Percentiles rank a stretch among this genome's conserved stretches.
Conservation (phyloP, 2,329 filamentous ascomycete species). For the Colletotrichum sp. region DNA sequence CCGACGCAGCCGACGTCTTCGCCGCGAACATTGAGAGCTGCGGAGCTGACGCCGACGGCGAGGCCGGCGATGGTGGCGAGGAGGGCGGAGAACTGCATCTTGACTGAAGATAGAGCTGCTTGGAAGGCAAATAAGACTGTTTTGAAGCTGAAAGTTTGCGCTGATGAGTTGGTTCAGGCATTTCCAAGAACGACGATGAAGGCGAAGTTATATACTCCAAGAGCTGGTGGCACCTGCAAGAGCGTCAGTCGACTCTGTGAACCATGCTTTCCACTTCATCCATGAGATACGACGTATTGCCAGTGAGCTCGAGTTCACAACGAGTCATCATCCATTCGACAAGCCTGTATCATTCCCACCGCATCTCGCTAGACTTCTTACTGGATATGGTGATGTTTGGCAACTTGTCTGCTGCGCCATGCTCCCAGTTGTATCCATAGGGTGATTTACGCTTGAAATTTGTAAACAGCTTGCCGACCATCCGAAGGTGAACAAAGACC, state of each 20-base stretch:
- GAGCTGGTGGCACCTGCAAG: not conserved
- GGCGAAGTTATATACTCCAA: not conserved
- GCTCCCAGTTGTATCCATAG: not conserved
- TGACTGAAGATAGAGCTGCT: not conserved
- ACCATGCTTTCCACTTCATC: not conserved
- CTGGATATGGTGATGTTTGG: not conserved
- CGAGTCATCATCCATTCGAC: not conserved
- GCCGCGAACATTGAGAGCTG: not conserved
- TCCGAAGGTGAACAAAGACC: not conserved
- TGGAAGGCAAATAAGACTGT: not conserved
- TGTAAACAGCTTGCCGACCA: not conserved
- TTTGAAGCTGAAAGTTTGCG: not conserved
- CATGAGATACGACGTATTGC: not conserved
- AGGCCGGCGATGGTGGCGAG: not conserved
- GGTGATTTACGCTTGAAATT: not conserved
- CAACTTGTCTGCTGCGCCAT: not conserved
- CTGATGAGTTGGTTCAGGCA: not conserved
- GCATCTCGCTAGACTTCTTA: not conserved
- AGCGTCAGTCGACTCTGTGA: not conserved
- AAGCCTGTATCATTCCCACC: not conserved
- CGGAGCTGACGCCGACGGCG: not conserved
- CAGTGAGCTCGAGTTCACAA: not conserved
- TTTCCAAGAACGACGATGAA: not conserved
- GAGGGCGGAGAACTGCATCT: not conserved
- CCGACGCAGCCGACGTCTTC: not conserved